Percentiles rank a stretch among this genome's conserved stretches.
phyloP scores from a whole-genome alignment of 129 eudicot genomes.

The Logfia minima region DNA sequence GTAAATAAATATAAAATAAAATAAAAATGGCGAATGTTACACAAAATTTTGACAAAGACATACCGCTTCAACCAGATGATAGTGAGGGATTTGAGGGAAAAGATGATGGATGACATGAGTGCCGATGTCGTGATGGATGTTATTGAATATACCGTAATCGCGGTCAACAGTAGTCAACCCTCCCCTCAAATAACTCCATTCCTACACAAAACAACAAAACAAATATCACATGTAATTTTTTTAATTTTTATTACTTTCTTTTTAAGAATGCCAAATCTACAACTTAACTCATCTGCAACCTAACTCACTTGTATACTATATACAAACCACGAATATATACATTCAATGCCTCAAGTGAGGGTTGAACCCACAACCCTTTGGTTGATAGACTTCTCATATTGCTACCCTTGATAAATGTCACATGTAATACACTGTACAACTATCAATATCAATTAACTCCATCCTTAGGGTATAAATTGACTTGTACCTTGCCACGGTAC shows the following conservation, averaged over 20 bases:
- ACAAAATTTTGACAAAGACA: not conserved
- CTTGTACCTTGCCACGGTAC: conserved; percentile 77
- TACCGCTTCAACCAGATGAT: conserved; percentile 78
- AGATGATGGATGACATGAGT: conserved; percentile 93
- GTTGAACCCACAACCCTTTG: too few species aligned
- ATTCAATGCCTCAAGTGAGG: too few species aligned
- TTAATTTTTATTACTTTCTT: too few species aligned
- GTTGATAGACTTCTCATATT: too few species aligned
- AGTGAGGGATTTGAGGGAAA: conserved; percentile 90
- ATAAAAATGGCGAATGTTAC: not conserved
- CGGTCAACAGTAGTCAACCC: conserved; percentile 83
- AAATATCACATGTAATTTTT: too few species aligned
- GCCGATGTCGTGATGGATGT: conserved; percentile 84
- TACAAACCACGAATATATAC: too few species aligned
- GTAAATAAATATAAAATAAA: not conserved
- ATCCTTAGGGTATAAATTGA: not conserved
- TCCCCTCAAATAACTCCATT: conserved; percentile 84
- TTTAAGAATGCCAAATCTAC: too few species aligned
- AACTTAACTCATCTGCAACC: too few species aligned
- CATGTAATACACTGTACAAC: not conserved
- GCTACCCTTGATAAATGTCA: not conserved
- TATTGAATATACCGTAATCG: conserved; percentile 70
- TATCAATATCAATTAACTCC: not conserved
- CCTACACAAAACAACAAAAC: conserved; percentile 34
- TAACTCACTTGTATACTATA: too few species aligned